Evolutionary conservation across 2,329 filamentous ascomycete genomes (phyloP), one percentile per base, ranked within the genome.

Genomic region (Colletotrichum tamarilloi): DNA sequence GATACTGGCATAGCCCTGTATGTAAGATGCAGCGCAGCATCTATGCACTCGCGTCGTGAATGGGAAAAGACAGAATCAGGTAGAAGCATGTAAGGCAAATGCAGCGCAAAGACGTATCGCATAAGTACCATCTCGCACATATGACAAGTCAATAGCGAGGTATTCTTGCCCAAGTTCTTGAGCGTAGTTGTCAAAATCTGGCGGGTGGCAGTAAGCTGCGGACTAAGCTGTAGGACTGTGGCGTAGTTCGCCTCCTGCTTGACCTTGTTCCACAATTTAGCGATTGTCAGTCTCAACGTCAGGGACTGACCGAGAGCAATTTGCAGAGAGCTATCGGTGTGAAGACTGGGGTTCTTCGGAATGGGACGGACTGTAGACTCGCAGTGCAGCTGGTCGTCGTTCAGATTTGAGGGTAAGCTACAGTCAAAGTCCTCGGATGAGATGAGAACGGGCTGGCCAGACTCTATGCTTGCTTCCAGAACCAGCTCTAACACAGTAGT

Each of bases 21-120:
- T 12, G 60, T 52, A 4, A 69, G 46, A 11, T 56, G 38, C 19
- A 83, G 74, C 1, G 80, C 77, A 6, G 77, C 80, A 75, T 87
- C 85, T 12, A 87, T 81, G 56, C 84, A 84, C 62, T 87, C 84
- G 67, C 88, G 87, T 26, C 86, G 84, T 0, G 87, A 89, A 77
- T 87, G 89, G 77, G 87, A 87, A 73, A 85, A 88, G 2, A 82
- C 81, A 0, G 87, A 85, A 55, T 88, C 82, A 1, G 82, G 79
- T 12, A 84, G 81, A 8, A 79, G 77, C 28, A 88, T 82, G 79
- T 85, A 85, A 0, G 87, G 86, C 42, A 88, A 85, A 75, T 92
- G 89, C 0, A 92, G 83, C 0, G 85, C 83, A 14, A 91, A 81
- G 75, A 87, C 85, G 76, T 83, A 87, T 22, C 85, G 84, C 59